Conservation (phyloP, 225 moss, liverwort and hornwort genomes). For the Takakia lepidozioides region DNA sequence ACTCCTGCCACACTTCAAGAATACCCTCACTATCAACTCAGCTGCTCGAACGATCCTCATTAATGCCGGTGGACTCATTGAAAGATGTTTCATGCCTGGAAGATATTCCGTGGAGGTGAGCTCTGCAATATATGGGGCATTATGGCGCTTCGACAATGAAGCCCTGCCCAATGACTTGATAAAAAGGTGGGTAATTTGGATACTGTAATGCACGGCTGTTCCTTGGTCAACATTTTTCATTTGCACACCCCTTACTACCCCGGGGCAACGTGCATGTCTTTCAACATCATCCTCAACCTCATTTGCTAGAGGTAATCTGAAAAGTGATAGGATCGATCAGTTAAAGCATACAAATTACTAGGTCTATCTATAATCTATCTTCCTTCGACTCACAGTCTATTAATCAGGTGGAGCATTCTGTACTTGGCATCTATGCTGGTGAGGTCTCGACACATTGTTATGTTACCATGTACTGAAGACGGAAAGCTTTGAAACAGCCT, state of each 20-base stretch:
- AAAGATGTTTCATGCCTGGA: conserved; percentile 57
- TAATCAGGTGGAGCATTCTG: too few relatives aligned
- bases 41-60: conserved; percentile 57
- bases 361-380: not conserved
- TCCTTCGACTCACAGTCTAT: too few relatives aligned
- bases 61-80: conserved; percentile 62
- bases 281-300: too few relatives aligned
- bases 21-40: conserved; percentile 60
- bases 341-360: not conserved
- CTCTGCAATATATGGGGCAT: conserved; percentile 44
- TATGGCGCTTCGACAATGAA: conserved; percentile 63
- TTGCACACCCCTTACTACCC: not conserved
- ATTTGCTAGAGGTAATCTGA: too few relatives aligned
- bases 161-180: conserved; percentile 45
- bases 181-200: too few relatives aligned
- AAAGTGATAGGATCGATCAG: too few relatives aligned
- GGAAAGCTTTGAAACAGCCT: too few relatives aligned
- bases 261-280: too few relatives aligned
- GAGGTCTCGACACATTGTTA: too few relatives aligned
- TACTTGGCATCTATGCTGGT: too few relatives aligned
- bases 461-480: not conserved
- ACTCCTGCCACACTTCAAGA: conserved; percentile 50
- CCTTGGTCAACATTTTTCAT: not conserved
- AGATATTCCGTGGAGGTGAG: conserved; percentile 55
- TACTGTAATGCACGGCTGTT: too few relatives aligned